Evolutionary conservation across 495 filamentous ascomycete species (phyloP).

Genomic region (Penicillium coffeae): DNA sequence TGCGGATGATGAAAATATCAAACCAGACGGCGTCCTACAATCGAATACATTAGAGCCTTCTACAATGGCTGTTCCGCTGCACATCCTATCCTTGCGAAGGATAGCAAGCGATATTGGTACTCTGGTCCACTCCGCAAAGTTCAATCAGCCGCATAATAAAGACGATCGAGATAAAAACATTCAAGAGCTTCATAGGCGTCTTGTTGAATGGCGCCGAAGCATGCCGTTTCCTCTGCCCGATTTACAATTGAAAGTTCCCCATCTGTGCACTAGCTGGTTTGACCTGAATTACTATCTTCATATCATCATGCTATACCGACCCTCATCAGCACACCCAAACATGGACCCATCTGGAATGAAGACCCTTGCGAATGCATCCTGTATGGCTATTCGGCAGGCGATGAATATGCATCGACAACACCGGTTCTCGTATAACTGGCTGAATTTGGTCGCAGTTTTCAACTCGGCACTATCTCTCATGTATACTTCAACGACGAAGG

Average conservation of each 20-base stretch:
- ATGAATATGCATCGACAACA: slow-evolving; percentile 31
- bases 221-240: slow-evolving; percentile 42
- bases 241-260: slow-evolving; percentile 31
- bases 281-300: slow-evolving; percentile 42
- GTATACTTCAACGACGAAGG: slow-evolving; percentile 32
- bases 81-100: slow-evolving; percentile 31
- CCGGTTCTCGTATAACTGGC: slow-evolving; percentile 39
- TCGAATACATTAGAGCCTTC: slow-evolving; percentile 22
- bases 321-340: slow-evolving; percentile 30
- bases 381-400: slow-evolving; percentile 36
- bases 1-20: slow-evolving; percentile 33
- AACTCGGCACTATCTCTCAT: slow-evolving; percentile 35
- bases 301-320: slow-evolving; percentile 34
- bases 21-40: slow-evolving; percentile 17
- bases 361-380: slow-evolving; percentile 28
- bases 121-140: slow-evolving; percentile 21
- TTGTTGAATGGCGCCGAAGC: slow-evolving; percentile 36
- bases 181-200: slow-evolving; percentile 26
- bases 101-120: slow-evolving; percentile 36
- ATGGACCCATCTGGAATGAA: slow-evolving; percentile 25
- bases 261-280: slow-evolving; percentile 38
- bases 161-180: slow-evolving; percentile 24
- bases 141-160: slow-evolving; percentile 6
- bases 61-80: slow-evolving; percentile 35
- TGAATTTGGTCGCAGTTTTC: slow-evolving; percentile 36